Conservation (phyloP, 805 yeast species). For the Candida anglica region DNA sequence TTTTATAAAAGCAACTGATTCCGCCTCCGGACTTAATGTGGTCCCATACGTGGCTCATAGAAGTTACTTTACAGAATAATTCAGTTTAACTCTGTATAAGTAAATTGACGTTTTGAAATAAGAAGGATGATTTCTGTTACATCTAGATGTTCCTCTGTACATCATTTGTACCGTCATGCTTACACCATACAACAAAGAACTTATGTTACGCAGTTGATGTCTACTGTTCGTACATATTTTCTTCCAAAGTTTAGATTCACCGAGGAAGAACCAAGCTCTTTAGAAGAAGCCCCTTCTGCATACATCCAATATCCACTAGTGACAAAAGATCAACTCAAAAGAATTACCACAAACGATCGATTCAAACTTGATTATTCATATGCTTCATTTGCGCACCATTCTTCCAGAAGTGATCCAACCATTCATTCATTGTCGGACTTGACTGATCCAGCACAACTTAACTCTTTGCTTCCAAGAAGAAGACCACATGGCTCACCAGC, state of each 20-base stretch:
- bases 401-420: constrained; percentile 30
- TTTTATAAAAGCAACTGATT: not conserved
- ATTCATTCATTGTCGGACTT: constrained; percentile 49
- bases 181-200: no score
- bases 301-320: constrained; percentile 38
- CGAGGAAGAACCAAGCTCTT: no score
- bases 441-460: constrained; percentile 44
- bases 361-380: constrained; percentile 42
- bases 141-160: no score
- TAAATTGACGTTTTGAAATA: no score
- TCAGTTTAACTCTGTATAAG: no score
- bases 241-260: no score
- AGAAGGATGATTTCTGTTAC: no score
- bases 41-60: no score
- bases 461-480: constrained; percentile 44
- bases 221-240: constrained; percentile 3
- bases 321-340: constrained; percentile 35
- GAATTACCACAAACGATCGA: constrained; percentile 29
- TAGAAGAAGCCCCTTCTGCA: constrained; percentile 18
- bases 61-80: no score
- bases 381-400: constrained; percentile 48
- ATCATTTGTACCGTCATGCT: no score
- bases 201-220: constrained; percentile 2
- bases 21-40: no score
- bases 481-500: constrained; percentile 50